These are phyloP conservation scores for Obelidium mucronatum DNA, from an alignment of 192 early-diverging fungal genomes.

Conservation along the genomic window DNA sequence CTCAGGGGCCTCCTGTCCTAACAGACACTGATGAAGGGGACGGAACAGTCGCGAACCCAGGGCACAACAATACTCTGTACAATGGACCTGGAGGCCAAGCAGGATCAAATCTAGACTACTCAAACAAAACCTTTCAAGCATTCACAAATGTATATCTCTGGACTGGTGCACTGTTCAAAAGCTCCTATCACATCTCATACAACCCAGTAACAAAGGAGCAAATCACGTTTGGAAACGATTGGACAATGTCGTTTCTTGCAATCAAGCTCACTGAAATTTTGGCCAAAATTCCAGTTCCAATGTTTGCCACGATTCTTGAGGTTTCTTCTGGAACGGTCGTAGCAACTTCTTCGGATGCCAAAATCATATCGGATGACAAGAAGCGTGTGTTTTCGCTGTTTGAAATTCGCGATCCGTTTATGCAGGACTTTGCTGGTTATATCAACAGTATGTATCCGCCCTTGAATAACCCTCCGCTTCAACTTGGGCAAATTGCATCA, in stretches of 20 bases:
- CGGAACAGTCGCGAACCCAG: neutral
- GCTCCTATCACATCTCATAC: neutral
- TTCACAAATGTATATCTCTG: neutral
- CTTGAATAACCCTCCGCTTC: neutral
- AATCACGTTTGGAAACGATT: neutral
- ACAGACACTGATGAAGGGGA: neutral
- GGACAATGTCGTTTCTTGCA: neutral
- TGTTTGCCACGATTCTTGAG: neutral
- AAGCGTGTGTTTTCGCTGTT: neutral
- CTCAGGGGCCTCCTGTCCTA: neutral
- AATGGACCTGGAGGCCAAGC: neutral
- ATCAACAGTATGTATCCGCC: no score
- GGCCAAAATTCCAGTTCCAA: neutral
- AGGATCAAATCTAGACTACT: neutral
- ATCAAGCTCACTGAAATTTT: neutral
- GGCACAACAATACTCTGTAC: neutral
- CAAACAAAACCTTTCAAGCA: neutral
- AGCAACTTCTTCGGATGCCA: neutral
- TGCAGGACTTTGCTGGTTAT: neutral
- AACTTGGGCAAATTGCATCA: neutral
- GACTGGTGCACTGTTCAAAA: neutral
- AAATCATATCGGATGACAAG: neutral
- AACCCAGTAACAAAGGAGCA: conserved; percentile 5
- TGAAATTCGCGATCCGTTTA: neutral
- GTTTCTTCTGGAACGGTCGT: neutral